Evolutionary conservation across 148 eudicot genomes (phyloP).

Genomic region (Amaranthus palmeri): DNA sequence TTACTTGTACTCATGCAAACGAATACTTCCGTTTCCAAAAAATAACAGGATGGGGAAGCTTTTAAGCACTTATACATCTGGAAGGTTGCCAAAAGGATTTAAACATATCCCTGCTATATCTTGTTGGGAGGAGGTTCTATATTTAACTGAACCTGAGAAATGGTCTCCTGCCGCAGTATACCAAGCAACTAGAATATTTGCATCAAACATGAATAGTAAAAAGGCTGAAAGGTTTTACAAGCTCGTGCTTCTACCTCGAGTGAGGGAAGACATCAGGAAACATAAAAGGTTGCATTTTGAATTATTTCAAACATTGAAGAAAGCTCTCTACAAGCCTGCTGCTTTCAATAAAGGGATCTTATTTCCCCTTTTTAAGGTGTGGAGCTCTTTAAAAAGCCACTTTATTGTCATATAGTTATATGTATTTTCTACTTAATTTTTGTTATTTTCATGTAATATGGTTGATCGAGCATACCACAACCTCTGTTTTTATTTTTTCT

Average conservation of each 20-base stretch:
- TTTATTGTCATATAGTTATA: not conserved
- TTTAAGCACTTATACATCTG: constrained; percentile 66
- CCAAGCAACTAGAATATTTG: constrained; percentile 89
- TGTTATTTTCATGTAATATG: not conserved
- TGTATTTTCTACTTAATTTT: not conserved
- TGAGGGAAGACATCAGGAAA: constrained; percentile 74
- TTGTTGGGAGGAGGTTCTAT: constrained; percentile 78
- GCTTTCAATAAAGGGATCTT: constrained; percentile 94
- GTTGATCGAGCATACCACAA: not conserved
- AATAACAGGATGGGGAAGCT: constrained; percentile 68
- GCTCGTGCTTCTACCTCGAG: constrained; percentile 80
- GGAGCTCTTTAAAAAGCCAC: not conserved
- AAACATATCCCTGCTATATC: constrained; percentile 59
- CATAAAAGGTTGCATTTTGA: constrained; percentile 81
- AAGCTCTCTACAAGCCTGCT: constrained; percentile 86
- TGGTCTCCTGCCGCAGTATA: constrained; percentile 88
- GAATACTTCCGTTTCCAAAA: not conserved
- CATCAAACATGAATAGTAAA: constrained; percentile 74
- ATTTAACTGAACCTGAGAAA: constrained; percentile 87
- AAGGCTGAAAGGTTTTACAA: constrained; percentile 80
- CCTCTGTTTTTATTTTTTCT: not conserved
- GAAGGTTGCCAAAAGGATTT: constrained; percentile 83
- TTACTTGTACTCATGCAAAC: not conserved
- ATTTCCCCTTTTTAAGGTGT: constrained; percentile 85
- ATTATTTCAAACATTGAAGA: constrained; percentile 63